Percentiles rank a stretch among this genome's conserved stretches.
Evolutionary conservation across 2,329 filamentous ascomycete species (phyloP).

Genomic region (Onygena corvina): DNA sequence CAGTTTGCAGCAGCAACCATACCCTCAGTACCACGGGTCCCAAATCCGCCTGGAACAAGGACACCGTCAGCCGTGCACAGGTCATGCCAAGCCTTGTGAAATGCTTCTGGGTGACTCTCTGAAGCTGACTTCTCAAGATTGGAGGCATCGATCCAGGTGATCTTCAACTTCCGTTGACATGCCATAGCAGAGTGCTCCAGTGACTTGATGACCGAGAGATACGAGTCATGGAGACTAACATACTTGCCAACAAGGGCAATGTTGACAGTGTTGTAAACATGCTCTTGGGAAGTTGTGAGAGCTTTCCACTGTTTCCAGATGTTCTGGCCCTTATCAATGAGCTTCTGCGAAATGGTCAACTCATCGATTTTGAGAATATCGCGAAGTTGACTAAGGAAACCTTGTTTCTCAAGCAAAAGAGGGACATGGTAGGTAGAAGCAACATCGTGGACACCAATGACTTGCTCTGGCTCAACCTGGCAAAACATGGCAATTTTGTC

Average conservation of each 20-base stretch:
- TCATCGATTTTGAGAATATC: constrained; percentile 53
- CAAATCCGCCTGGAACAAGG: constrained; percentile 57
- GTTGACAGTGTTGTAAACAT: constrained; percentile 55
- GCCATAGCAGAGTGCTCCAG: constrained; percentile 87
- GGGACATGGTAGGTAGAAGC: constrained; percentile 88
- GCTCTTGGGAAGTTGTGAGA: constrained; percentile 55
- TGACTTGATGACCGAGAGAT: constrained; percentile 71
- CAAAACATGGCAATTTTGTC: constrained; percentile 84
- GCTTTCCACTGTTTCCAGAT: constrained; percentile 70
- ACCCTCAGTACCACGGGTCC: constrained; percentile 67
- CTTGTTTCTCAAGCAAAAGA: constrained; percentile 75
- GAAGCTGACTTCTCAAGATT: constrained; percentile 61
- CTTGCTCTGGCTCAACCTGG: constrained; percentile 73
- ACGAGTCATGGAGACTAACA: constrained; percentile 69
- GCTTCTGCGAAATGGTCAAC: constrained; percentile 40
- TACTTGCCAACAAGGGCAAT: constrained; percentile 94
- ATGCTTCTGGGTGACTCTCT: constrained; percentile 54
- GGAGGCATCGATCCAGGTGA: constrained; percentile 75
- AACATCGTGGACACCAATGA: constrained; percentile 79
- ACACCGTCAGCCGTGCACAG: constrained; percentile 54
- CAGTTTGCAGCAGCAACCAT: constrained; percentile 83
- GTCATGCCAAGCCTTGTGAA: constrained; percentile 74
- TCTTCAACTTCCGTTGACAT: constrained; percentile 63
- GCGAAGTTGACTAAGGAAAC: constrained; percentile 56
- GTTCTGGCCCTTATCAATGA: constrained; percentile 51